phyloP scores from a whole-genome alignment of 2,329 filamentous ascomycete genomes.

The Penicillium italicum region DNA sequence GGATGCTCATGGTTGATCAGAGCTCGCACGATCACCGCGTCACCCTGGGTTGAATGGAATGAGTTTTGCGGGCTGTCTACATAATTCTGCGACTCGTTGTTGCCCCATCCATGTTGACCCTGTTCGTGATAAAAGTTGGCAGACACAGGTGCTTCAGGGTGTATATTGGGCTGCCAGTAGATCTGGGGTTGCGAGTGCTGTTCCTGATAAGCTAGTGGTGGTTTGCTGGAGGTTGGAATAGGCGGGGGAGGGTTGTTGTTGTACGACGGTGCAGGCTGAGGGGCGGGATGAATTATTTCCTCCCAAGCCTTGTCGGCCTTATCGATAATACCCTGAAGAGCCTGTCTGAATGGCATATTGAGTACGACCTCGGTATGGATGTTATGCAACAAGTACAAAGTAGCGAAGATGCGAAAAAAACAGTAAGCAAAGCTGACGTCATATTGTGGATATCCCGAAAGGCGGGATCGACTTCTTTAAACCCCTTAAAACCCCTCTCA shows the following conservation, averaged over 20 bases:
- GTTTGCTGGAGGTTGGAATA: conserved; percentile 22
- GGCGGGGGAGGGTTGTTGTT: conserved; percentile 21
- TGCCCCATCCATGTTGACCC: conserved; percentile 26
- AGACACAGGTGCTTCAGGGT: conserved; percentile 20
- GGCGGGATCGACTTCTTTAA: neutral
- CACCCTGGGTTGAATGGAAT: conserved; percentile 22
- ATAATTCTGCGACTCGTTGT: conserved; percentile 26
- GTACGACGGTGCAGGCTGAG: conserved; percentile 11
- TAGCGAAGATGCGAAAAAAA: conserved; percentile 7
- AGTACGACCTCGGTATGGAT: conserved; percentile 13
- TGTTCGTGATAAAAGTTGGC: conserved; percentile 23
- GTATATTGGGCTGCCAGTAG: conserved; percentile 23
- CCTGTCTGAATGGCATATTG: conserved; percentile 27
- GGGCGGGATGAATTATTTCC: conserved; percentile 10
- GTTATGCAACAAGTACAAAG: too few relatives aligned
- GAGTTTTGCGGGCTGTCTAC: conserved; percentile 23
- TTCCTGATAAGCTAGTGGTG: conserved; percentile 17
- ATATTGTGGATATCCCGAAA: conserved; percentile 12
- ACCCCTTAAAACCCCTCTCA: neutral
- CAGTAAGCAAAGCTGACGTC: conserved; percentile 19
- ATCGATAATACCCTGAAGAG: conserved; percentile 20
- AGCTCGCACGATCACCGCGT: conserved; percentile 24
- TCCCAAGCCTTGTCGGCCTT: conserved; percentile 25
- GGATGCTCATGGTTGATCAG: conserved; percentile 24
- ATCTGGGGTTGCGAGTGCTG: conserved; percentile 20